Evolutionary conservation across 73 alveolate genomes (phyloP), one percentile per base, ranked within the genome.

Genomic region (Breviolum minutum): DNA sequence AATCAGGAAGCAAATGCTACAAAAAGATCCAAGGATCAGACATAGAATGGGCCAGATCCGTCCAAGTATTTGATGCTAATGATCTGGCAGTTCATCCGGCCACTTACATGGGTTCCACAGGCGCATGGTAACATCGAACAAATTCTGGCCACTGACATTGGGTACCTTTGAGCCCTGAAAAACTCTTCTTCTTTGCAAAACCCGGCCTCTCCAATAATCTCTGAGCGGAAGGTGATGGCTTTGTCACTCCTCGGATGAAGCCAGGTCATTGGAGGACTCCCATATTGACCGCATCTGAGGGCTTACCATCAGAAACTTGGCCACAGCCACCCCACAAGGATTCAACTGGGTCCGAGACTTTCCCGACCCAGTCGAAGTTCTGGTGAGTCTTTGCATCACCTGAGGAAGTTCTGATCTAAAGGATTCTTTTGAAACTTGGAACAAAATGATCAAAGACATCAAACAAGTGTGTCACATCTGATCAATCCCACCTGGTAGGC

Each of bases 181-280:
- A 2, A 2, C 77, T 17, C 77, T 68, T 68, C 24, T 40, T 40
- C 54, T n/a, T n/a, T n/a, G n/a, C n/a, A 73, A 48, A 19, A 17
- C 61, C 6, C 3, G 32, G 76, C 98, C 98, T 92, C 98, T 30
- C 98, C 98, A 76, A 92, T 76, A 40, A 92, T 62, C 73, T 92
- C 98, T 27, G 98, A 92, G 62, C 98, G 98, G 82, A 92, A 92
- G 81, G 76, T 70, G 90, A 63, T 92, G 8, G 83, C 98, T 54
- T 81, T 63, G 29, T 74, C 98, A 54, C 82, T 74, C 98, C 98
- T 92, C n/a, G 74, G 81, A 8, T 71, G 81, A 71, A 30, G 54
- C 54, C 54, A 3, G 54, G 54, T 40, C 54, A 40, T 40, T 40
- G 54, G 54, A 40, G 54, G 54, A 40, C 54, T 40, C 54, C 3